Percentiles rank a stretch among this genome's conserved stretches.
phyloP scores from a whole-genome alignment of 495 filamentous ascomycete species.

The Massariosphaeria phaeospora region DNA sequence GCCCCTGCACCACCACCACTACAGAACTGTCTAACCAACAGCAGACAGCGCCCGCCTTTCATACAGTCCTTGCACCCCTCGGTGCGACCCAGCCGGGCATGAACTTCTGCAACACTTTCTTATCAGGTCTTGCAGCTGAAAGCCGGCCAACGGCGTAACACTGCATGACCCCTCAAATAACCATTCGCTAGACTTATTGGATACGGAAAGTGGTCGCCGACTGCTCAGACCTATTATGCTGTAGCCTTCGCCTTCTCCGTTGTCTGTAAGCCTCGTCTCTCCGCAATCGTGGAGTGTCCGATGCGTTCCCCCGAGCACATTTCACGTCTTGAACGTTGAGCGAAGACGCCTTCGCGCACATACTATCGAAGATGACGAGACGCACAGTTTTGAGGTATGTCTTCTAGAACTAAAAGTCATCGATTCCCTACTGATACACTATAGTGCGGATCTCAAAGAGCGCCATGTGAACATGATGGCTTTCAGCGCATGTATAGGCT shows the following conservation, averaged over 20 bases:
- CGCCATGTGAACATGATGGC: conserved; percentile 44
- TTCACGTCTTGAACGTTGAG: background rate
- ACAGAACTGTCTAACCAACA: conserved; percentile 14
- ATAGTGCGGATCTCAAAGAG: conserved; percentile 26
- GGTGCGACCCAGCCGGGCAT: conserved; percentile 18
- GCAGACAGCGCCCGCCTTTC: background rate
- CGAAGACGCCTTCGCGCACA: conserved; percentile 1
- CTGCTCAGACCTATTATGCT: conserved; percentile 15
- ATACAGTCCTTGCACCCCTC: conserved; percentile 2
- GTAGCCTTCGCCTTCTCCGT: conserved; percentile 17
- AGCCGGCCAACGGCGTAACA: background rate
- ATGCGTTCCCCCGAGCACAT: background rate
- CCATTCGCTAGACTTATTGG: conserved; percentile 14
- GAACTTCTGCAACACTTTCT: conserved; percentile 5
- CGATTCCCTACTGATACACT: background rate
- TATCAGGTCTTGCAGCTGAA: conserved; percentile 11
- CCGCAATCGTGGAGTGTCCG: background rate
- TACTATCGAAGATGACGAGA: conserved; percentile 18
- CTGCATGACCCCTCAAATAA: conserved; percentile 18
- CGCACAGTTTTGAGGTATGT: conserved; percentile 27
- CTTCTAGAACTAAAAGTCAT: background rate
- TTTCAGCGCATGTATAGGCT: conserved; percentile 39
- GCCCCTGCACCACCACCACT: background rate
- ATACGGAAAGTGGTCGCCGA: conserved; percentile 18
- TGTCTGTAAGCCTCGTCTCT: conserved; percentile 21